These are phyloP conservation scores for Rhododendron kiyosumense DNA, from an alignment of 148 eudicot species.

Conservation along the genomic window DNA sequence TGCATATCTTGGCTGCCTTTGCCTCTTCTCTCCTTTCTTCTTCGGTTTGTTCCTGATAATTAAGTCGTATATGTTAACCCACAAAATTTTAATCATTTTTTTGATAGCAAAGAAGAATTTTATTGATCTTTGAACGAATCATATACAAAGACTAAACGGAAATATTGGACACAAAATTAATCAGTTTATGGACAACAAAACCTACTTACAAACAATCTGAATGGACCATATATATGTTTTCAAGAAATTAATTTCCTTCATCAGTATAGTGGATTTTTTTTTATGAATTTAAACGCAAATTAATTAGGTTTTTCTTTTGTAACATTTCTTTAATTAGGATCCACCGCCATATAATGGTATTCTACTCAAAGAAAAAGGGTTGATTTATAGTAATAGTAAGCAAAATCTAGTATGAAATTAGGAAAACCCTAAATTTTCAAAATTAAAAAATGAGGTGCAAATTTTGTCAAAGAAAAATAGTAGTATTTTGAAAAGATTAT, in stretches of 20 bases:
- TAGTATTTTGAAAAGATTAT: background rate
- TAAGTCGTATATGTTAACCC: background rate
- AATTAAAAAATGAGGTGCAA: background rate
- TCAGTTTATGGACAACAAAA: background rate
- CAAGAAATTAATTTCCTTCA: background rate
- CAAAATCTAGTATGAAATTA: background rate
- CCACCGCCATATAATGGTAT: background rate
- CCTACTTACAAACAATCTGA: background rate
- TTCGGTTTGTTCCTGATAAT: constrained; percentile 17
- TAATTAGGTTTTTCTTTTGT: background rate
- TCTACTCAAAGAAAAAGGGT: background rate
- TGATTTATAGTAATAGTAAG: background rate
- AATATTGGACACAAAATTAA: background rate
- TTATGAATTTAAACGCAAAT: background rate
- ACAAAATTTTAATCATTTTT: background rate
- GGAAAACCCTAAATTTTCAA: background rate
- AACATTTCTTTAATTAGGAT: background rate
- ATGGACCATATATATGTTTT: background rate
- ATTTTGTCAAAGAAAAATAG: background rate
- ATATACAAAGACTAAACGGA: background rate
- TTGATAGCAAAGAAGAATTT: background rate
- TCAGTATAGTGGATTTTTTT: background rate
- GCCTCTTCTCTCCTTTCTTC: constrained; percentile 24
- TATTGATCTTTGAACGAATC: background rate
- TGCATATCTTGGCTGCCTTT: constrained; percentile 27